A percentile compares a stretch with the other conserved stretches of the same genome.
Evolutionary conservation across 148 eudicot genomes (phyloP).

Genomic region (Pharnaceum exiguum): DNA sequence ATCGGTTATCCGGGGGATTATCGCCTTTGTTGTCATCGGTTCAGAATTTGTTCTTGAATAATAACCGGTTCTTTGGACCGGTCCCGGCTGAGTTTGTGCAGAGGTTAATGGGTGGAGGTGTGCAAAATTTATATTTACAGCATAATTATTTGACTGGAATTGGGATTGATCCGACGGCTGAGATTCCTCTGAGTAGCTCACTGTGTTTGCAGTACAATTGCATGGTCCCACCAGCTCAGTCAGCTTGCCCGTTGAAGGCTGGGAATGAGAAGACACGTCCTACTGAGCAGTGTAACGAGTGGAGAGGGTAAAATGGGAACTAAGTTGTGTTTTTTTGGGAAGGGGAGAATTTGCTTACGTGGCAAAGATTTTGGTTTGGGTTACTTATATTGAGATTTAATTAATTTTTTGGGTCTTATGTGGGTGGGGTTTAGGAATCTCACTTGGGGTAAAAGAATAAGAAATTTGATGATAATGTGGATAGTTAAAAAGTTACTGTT

Average conservation of each 20-base stretch:
- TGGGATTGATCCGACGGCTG: slow-evolving; percentile 69
- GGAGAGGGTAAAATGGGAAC: slow-evolving; percentile 43
- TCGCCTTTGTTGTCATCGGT: slow-evolving; percentile 73
- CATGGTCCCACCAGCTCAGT: slow-evolving; percentile 79
- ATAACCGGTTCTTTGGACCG: slow-evolving; percentile 75
- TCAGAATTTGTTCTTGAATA: slow-evolving; percentile 60
- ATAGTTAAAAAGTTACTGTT: neutral
- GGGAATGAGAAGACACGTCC: slow-evolving; percentile 76
- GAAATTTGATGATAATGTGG: no score
- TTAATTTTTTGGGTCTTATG: slow-evolving; percentile 3
- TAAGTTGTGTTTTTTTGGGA: no score
- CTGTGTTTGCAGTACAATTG: slow-evolving; percentile 90
- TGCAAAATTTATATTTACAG: slow-evolving; percentile 68
- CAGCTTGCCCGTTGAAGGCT: slow-evolving; percentile 82
- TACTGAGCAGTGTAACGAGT: slow-evolving; percentile 56
- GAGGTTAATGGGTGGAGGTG: slow-evolving; percentile 46
- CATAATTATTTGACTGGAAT: slow-evolving; percentile 83
- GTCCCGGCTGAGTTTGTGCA: slow-evolving; percentile 62
- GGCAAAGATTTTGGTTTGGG: slow-evolving; percentile 8
- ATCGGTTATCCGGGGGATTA: slow-evolving; percentile 56
- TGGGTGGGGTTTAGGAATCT: no score
- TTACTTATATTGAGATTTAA: no score
- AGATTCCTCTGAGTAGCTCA: slow-evolving; percentile 70
- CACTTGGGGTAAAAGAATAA: no score
- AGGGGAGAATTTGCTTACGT: neutral